A percentile compares a stretch with the other conserved stretches of the same genome.
phyloP scores from a whole-genome alignment of 176 grass and related monocot genomes.

The Raddia distichophylla region DNA sequence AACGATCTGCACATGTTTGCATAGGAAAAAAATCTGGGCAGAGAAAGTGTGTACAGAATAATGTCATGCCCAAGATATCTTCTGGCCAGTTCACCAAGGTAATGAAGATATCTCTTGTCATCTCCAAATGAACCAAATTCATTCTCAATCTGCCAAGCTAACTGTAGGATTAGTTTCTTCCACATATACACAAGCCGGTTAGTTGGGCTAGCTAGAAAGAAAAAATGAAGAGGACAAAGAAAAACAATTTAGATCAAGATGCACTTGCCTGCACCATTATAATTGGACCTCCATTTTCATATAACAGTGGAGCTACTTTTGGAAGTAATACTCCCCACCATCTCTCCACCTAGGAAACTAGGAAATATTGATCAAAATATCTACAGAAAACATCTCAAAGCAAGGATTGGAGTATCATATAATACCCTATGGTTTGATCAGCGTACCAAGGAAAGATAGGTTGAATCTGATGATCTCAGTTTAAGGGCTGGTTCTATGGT shows the following conservation, averaged over 20 bases:
- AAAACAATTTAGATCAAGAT: constrained; percentile 25
- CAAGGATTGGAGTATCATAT: constrained; percentile 12
- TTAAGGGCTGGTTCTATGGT: constrained; percentile 76
- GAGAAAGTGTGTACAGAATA: constrained; percentile 64
- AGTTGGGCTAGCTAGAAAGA: constrained; percentile 18
- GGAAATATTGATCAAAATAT: constrained; percentile 38
- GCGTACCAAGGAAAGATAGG: constrained; percentile 82
- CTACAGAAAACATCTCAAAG: constrained; percentile 25
- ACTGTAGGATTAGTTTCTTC: constrained; percentile 40
- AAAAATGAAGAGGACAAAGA: constrained; percentile 9
- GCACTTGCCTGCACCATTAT: constrained; percentile 94
- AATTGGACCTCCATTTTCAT: constrained; percentile 82
- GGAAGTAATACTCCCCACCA: constrained; percentile 87
- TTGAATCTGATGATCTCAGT: constrained; percentile 81
- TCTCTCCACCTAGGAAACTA: constrained; percentile 75
- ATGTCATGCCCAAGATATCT: constrained; percentile 70
- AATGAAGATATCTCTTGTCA: constrained; percentile 84
- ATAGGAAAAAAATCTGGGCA: constrained; percentile 36
- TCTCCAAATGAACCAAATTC: constrained; percentile 96
- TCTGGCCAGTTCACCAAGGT: constrained; percentile 77
- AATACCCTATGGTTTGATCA: constrained; percentile 23
- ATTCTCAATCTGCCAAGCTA: constrained; percentile 81
- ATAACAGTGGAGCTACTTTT: constrained; percentile 73
- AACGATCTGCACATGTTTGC: constrained; percentile 23
- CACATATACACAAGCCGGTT: constrained; percentile 24